Evolutionary conservation across 768 basidiomycete species (phyloP), one percentile per base, ranked within the genome.

Genomic region (Lyophyllum semitale): DNA sequence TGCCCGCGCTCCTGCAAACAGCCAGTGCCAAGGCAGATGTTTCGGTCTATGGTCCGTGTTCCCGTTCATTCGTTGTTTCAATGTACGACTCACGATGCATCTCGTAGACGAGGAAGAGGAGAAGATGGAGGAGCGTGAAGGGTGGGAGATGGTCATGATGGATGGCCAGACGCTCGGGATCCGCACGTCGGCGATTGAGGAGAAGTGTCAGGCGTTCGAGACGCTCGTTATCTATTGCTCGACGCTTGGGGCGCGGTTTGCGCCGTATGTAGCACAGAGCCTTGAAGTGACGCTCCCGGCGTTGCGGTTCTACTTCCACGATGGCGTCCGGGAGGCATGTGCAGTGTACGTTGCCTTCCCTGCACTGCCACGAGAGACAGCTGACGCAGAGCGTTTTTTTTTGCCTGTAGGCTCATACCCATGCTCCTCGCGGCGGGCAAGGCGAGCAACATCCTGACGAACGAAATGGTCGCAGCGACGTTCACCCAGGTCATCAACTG

Each of bases 191-290:
- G 83, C 84, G 0, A 84, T 94, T 62, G 91, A 93, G 64, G 91
- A 94, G 61, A 93, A 93, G 64, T 91, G 90, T 54, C 88, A 91
- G 64, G 91, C 92, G 2, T 91, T 93, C 60, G 89, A 92, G 64
- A 92, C 89, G n/a, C 77, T 93, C 7, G 84, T 92, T 13, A 88
- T 92, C 20, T 89, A 92, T 64, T 86, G 84, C 58, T 87, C 84
- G 38, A 84, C 87, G 4, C 77, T 93, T 0, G 82, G 82, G 0
- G 72, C 79, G 0, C 75, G 78, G 2, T 92, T 91, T 61, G 85
- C 83, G 0, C 89, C 90, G 0, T 93, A 90, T 63, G 72, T 93
- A 2, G 66, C 83, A 23, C 89, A 88, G 63, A 81, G 79, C 9
- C 75, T 94, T 3, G 87, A 90, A 63, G 80, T 93, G 3, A 81